Percentiles rank a stretch among this genome's conserved stretches.
Conservation (phyloP, 179 eudicot species). For the Silene vulgaris region DNA sequence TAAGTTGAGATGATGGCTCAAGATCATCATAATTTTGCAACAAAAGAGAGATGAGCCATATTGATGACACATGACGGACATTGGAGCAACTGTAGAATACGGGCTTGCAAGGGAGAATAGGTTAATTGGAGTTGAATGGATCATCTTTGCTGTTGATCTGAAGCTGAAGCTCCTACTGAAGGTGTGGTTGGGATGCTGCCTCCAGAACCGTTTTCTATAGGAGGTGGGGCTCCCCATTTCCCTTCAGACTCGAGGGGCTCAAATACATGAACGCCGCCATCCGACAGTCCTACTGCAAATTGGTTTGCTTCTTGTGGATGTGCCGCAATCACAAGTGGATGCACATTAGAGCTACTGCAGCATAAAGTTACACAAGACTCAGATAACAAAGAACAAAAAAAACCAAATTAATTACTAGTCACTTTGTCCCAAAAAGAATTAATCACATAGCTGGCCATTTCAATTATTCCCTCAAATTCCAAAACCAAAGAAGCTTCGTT, state of each 20-base stretch:
- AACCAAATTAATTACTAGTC: background rate
- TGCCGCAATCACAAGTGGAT: conserved; percentile 81
- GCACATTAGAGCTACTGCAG: conserved; percentile 70
- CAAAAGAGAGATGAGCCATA: background rate
- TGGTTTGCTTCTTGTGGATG: conserved; percentile 96
- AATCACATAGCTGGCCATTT: too few species aligned
- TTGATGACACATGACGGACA: background rate
- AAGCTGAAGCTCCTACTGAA: conserved; percentile 60
- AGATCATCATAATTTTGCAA: conserved; percentile 9
- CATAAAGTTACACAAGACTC: conserved; percentile 10
- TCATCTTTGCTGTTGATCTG: conserved; percentile 85
- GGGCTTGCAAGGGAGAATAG: conserved; percentile 11
- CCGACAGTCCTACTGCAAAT: conserved; percentile 88
- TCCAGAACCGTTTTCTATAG: conserved; percentile 68
- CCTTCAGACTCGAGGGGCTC: conserved; percentile 95
- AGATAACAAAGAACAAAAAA: background rate
- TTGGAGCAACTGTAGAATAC: conserved; percentile 19
- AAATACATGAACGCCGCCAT: conserved; percentile 87
- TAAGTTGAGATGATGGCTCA: conserved; percentile 9
- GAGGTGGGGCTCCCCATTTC: conserved; percentile 93
- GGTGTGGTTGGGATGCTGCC: conserved; percentile 59
- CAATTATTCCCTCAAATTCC: too few species aligned
- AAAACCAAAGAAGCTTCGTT: too few species aligned
- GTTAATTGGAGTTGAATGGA: conserved; percentile 16
- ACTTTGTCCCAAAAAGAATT: too few species aligned